A percentile compares a stretch with the other conserved stretches of the same genome.
Evolutionary conservation across 192 early-diverging fungal genomes (phyloP).

Genomic region (Gryganskiella cystojenkinii): DNA sequence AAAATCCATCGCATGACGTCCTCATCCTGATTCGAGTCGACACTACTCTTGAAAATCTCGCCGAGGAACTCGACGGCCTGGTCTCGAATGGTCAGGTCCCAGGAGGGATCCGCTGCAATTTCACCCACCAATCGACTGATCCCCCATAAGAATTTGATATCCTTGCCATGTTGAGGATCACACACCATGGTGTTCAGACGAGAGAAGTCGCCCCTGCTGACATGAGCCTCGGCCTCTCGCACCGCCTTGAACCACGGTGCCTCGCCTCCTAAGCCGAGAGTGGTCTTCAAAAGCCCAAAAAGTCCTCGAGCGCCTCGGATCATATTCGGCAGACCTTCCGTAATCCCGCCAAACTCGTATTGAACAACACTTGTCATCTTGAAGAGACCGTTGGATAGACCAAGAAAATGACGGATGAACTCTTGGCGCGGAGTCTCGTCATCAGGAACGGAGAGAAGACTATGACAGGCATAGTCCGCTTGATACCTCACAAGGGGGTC

Average conservation of each 20-base stretch:
- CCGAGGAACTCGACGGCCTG: not conserved
- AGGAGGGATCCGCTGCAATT: not conserved
- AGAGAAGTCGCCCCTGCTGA: not conserved
- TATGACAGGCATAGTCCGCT: conserved; percentile 1
- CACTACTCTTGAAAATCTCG: conserved; percentile 1
- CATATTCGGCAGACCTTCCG: not conserved
- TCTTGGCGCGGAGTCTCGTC: conserved; percentile 1
- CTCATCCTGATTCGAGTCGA: not conserved
- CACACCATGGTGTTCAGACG: not conserved
- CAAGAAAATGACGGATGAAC: not conserved
- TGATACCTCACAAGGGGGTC: conserved; percentile 5
- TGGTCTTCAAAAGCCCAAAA: not conserved
- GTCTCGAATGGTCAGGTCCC: conserved; percentile 1
- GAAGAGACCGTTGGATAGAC: not conserved
- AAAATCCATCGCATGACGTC: conserved; percentile 1
- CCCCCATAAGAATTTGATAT: not conserved
- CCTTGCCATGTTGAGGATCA: not conserved
- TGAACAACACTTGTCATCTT: not conserved
- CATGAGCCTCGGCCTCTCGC: not conserved
- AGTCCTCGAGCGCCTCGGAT: not conserved
- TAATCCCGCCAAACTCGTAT: not conserved
- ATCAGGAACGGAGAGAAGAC: not conserved
- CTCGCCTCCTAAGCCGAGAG: not conserved
- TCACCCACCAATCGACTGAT: not conserved
- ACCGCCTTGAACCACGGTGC: conserved; percentile 6